Conservation (phyloP, 2,329 filamentous ascomycete genomes). For the Graphilbum sp. region DNA sequence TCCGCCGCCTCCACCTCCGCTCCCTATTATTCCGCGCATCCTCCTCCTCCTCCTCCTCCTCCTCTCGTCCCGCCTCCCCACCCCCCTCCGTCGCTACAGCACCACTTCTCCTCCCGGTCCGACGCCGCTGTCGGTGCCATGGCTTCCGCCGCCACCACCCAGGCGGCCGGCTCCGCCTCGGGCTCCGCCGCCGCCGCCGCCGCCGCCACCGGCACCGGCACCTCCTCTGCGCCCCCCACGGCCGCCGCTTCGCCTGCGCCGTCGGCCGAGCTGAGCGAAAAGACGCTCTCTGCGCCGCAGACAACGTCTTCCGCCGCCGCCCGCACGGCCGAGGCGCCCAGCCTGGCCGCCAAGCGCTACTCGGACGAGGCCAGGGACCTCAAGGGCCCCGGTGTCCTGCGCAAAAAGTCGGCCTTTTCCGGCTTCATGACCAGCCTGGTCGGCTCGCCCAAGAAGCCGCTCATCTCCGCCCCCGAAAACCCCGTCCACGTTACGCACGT, state of each 20-base stretch:
- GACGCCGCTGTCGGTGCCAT: background rate
- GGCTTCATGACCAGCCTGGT: conserved; percentile 73
- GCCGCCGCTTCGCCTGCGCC: conserved; percentile 7
- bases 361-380: conserved; percentile 60
- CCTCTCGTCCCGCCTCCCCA: background rate
- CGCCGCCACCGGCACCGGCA: conserved; percentile 1
- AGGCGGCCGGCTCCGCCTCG: conserved; percentile 7
- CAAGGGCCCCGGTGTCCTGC: conserved; percentile 39
- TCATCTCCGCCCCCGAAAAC: conserved; percentile 96
- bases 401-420: conserved; percentile 81
- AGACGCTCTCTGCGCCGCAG: conserved; percentile 19
- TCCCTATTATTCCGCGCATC: background rate
- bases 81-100: background rate
- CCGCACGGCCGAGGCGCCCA: conserved; percentile 24
- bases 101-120: background rate
- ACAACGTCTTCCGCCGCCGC: background rate
- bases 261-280: conserved; percentile 25
- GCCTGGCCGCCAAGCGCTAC: conserved; percentile 50
- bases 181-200: no score
- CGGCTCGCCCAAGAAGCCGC: conserved; percentile 72
- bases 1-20: conserved; percentile 17
- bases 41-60: conserved; percentile 19
- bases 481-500: conserved; percentile 97
- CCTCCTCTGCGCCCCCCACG: conserved; percentile 5
- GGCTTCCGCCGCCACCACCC: background rate